Evolutionary conservation across 805 yeast species (phyloP).

Genomic region (Metschnikowia aberdeeniae): DNA sequence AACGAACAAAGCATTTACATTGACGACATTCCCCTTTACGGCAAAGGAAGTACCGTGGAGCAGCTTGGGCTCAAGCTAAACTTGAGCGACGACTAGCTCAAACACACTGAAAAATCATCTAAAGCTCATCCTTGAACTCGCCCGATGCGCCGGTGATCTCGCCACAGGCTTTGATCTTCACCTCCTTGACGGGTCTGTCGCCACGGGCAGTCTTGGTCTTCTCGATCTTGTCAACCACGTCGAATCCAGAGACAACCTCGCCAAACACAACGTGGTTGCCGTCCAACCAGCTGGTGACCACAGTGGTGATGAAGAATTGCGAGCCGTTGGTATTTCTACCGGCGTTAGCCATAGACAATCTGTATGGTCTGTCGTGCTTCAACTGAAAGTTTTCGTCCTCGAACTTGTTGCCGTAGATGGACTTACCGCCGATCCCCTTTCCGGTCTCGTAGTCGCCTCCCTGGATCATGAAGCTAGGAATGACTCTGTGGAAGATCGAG

Average conservation of each 20-base stretch:
- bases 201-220: slow-evolving; percentile 61
- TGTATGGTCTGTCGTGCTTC: slow-evolving; percentile 67
- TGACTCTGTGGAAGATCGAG: slow-evolving; percentile 70
- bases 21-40: slow-evolving; percentile 38
- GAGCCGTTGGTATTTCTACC: slow-evolving; percentile 83
- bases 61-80: slow-evolving; percentile 30
- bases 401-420: slow-evolving; percentile 71
- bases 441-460: slow-evolving; percentile 82
- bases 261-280: slow-evolving; percentile 97
- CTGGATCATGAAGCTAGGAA: slow-evolving; percentile 72
- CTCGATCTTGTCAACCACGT: slow-evolving; percentile 74
- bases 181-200: slow-evolving; percentile 66
- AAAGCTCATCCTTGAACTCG: slow-evolving; percentile 31
- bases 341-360: slow-evolving; percentile 76
- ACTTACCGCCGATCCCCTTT: slow-evolving; percentile 75
- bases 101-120: neutral
- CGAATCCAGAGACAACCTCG: slow-evolving; percentile 84
- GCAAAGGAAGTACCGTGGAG: slow-evolving; percentile 38
- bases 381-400: slow-evolving; percentile 72
- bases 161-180: slow-evolving; percentile 69
- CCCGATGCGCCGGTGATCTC: slow-evolving; percentile 42
- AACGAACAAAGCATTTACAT: slow-evolving; percentile 26
- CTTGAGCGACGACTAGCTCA: slow-evolving; percentile 14
- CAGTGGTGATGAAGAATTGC: slow-evolving; percentile 94
- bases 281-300: slow-evolving; percentile 85